Evolutionary conservation across 2,329 filamentous ascomycete species (phyloP).

Genomic region (Trichoderma hamatum): DNA sequence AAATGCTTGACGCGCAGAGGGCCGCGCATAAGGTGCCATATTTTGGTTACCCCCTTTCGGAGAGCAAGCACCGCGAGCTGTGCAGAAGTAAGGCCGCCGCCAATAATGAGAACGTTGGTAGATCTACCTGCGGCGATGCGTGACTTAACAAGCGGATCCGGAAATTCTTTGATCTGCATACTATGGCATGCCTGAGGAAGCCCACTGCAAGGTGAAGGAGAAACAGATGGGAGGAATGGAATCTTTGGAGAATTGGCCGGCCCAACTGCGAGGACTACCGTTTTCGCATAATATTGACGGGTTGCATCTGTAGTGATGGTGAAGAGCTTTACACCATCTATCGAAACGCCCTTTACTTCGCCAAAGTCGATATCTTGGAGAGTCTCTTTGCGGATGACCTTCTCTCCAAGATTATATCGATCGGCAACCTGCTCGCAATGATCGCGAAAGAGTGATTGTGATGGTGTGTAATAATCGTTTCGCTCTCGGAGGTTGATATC

Average conservation of each 20-base stretch:
- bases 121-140: conserved; percentile 52
- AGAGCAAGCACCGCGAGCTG: conserved; percentile 72
- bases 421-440: conserved; percentile 62
- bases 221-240: conserved; percentile 44
- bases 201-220: conserved; percentile 11
- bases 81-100: conserved; percentile 75
- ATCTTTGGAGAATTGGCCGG: conserved; percentile 63
- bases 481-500: conserved; percentile 67
- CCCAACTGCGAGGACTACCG: conserved; percentile 72
- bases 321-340: conserved; percentile 62
- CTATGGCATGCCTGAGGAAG: conserved; percentile 61
- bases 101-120: conserved; percentile 72
- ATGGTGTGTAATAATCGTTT: conserved; percentile 71
- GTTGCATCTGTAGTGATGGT: conserved; percentile 54
- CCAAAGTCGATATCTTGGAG: conserved; percentile 65
- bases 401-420: conserved; percentile 51
- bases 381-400: conserved; percentile 63
- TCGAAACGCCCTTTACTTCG: conserved; percentile 47
- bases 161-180: conserved; percentile 63
- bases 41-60: conserved; percentile 64
- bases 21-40: conserved; percentile 71
- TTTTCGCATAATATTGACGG: conserved; percentile 56
- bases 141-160: conserved; percentile 53
- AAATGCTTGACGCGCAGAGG: conserved; percentile 70
- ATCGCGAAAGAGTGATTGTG: conserved; percentile 61